phyloP scores from a whole-genome alignment of 2,329 filamentous ascomycete species.

The Ophiostoma triangulosporum region DNA sequence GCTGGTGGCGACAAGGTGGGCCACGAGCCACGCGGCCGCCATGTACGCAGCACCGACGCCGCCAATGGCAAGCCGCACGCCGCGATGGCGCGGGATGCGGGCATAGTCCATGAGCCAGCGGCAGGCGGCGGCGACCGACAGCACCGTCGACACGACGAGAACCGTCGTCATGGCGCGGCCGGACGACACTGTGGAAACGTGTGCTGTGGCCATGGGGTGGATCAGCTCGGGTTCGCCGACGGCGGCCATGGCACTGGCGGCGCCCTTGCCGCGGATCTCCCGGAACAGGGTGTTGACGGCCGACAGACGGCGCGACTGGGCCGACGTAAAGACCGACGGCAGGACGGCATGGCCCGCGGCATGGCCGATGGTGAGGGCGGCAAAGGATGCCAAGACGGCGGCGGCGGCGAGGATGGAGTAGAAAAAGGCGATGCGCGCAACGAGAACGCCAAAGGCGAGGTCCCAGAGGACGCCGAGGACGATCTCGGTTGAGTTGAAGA shows the following conservation, averaged over 20 bases:
- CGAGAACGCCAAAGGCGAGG: slow-evolving; percentile 23
- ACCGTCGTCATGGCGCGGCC: neutral
- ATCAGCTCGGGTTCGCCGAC: neutral
- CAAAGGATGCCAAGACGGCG: slow-evolving; percentile 19
- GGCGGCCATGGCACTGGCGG: neutral
- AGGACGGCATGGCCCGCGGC: slow-evolving; percentile 1
- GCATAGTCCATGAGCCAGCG: slow-evolving; percentile 16
- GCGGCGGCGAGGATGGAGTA: slow-evolving; percentile 17
- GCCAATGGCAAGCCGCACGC: slow-evolving; percentile 21
- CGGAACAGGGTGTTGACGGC: neutral
- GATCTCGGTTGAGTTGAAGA: slow-evolving; percentile 22
- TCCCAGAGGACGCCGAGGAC: slow-evolving; percentile 26
- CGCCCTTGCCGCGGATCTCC: neutral
- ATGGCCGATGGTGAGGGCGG: slow-evolving; percentile 9
- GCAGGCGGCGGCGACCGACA: slow-evolving; percentile 14
- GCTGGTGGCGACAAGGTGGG: neutral
- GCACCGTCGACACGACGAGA: neutral
- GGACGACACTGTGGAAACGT: neutral
- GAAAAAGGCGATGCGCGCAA: slow-evolving; percentile 10
- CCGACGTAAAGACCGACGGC: neutral
- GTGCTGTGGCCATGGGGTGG: neutral
- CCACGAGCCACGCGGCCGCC: slow-evolving; percentile 4
- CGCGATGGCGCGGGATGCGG: slow-evolving; percentile 18
- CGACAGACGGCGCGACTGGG: neutral
- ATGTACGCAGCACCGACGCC: slow-evolving; percentile 16